Base-by-base conservation (phyloP, 2,329 filamentous ascomycete genomes). In the Hypoxylon sp. region DNA sequence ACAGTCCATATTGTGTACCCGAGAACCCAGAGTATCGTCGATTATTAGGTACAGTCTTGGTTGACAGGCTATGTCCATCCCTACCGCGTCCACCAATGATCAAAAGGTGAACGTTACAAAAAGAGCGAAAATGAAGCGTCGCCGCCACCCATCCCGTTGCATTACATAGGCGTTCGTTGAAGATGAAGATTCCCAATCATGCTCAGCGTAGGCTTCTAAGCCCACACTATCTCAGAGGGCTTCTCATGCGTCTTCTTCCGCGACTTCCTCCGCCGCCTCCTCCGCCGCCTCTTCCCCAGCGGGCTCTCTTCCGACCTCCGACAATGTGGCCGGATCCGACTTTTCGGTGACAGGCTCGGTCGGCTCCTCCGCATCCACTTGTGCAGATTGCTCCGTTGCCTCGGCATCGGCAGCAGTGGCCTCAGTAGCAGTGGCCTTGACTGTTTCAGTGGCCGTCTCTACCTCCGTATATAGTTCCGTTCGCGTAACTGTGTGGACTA, bases 401-500 rank as follows among this genome's bases (percentile, higher is more conserved):
- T 60, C 54, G 7, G 56, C 53, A n/a, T n/a, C n/a, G n/a, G n/a
- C n/a, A n/a, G n/a, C n/a, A n/a, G 51, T 20, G 15, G 38, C 29
- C 3, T 60, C 54, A 5, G 56, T 52, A 4, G 49, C 20, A n/a
- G 54, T 46, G 15, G 66, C 60, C 31, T 63, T 60, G 45, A 70
- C 55, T 2, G 60, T 76, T 56, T 76, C 71, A 0, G 63, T 66
- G 6, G 64, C 60, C 6, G 63, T 74, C 60, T 74, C 69, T 4
- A 58, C 38, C 1, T 78, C 49, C 6, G 63, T 74, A 58, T 74
- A 69, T 4, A 58, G 33, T 1, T 78, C 49, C 2, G 69, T 63
- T 63, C 72, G 57, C 1, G 71, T 73, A n/a, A 73, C 65, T 1
- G 70, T 75, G 59, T 77, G 71, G 8, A 77, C 66, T 4, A 77